Percentiles rank a stretch among this genome's conserved stretches.
phyloP scores from a whole-genome alignment of 2,329 filamentous ascomycete species.

The Botrytis paeoniae region DNA sequence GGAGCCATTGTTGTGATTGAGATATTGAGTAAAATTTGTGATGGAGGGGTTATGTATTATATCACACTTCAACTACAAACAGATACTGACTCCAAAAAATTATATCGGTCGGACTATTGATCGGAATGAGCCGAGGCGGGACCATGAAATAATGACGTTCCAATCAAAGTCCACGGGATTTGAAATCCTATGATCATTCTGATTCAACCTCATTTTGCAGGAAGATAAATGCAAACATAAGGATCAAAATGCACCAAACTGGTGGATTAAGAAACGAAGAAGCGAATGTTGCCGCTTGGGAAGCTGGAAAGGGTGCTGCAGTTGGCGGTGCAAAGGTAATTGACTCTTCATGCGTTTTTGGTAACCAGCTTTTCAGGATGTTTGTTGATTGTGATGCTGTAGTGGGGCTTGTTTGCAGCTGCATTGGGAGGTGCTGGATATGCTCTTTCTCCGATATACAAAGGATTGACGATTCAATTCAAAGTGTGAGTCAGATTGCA shows the following conservation, averaged over 20 bases:
- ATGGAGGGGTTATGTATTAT: not conserved
- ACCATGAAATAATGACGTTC: constrained; percentile 13
- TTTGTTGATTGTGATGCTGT: constrained; percentile 20
- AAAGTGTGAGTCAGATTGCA: constrained; percentile 59
- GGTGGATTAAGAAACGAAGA: constrained; percentile 63
- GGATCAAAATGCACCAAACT: constrained; percentile 46
- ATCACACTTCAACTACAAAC: not conserved
- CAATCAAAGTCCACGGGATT: constrained; percentile 15
- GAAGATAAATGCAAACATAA: constrained; percentile 20
- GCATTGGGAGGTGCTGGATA: constrained; percentile 61
- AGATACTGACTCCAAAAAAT: constrained; percentile 10
- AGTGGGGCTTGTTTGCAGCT: constrained; percentile 68
- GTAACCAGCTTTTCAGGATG: not conserved
- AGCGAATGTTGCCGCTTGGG: constrained; percentile 67
- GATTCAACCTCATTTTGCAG: constrained; percentile 9
- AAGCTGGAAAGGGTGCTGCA: constrained; percentile 64
- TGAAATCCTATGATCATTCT: constrained; percentile 1
- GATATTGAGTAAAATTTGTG: not conserved
- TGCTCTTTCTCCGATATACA: constrained; percentile 66
- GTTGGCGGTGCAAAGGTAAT: constrained; percentile 63
- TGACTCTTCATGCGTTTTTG: not conserved
- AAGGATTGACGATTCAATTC: constrained; percentile 70
- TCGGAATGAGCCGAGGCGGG: constrained; percentile 19
- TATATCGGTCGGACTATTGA: constrained; percentile 16
- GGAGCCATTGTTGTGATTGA: constrained; percentile 7